Evolutionary conservation across 164 flowering plant genomes (phyloP).

Genomic region (Pachysandra terminalis): DNA sequence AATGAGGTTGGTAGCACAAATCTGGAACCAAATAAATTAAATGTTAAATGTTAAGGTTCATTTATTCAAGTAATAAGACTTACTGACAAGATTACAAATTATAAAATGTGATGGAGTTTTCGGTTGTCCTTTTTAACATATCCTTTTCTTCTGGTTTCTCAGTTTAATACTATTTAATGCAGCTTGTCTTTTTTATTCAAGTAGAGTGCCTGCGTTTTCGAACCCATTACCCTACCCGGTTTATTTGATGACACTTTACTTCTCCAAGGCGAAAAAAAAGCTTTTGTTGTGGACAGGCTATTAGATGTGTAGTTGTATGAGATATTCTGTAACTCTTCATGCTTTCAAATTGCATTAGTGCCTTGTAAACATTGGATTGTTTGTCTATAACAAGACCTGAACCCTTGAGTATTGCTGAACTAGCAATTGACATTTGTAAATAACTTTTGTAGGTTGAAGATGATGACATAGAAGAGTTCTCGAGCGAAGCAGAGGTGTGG

Average conservation of each 20-base stretch:
- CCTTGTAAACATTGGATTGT: background rate
- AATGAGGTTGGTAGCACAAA: too few species aligned
- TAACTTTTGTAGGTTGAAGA: constrained; percentile 50
- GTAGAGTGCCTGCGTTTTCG: too few species aligned
- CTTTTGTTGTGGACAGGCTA: background rate
- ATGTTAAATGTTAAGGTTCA: too few species aligned
- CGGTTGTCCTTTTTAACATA: too few species aligned
- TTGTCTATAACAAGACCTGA: background rate
- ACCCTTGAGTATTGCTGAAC: background rate
- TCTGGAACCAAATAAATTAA: too few species aligned
- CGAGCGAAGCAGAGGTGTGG: constrained; percentile 47
- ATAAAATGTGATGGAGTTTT: too few species aligned
- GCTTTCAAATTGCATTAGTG: background rate
- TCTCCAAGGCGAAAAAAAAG: background rate
- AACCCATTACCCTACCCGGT: too few species aligned
- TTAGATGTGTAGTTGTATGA: background rate
- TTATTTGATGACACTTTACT: background rate
- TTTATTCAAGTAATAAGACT: too few species aligned
- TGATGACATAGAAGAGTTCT: constrained; percentile 57
- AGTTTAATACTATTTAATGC: too few species aligned
- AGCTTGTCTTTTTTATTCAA: too few species aligned
- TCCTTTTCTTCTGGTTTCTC: too few species aligned
- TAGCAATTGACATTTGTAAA: constrained; percentile 3
- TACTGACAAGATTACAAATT: too few species aligned
- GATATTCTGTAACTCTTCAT: background rate